These are phyloP conservation scores for Nidularia sp. DNA, from an alignment of 768 basidiomycete species.

Conservation along the genomic window DNA sequence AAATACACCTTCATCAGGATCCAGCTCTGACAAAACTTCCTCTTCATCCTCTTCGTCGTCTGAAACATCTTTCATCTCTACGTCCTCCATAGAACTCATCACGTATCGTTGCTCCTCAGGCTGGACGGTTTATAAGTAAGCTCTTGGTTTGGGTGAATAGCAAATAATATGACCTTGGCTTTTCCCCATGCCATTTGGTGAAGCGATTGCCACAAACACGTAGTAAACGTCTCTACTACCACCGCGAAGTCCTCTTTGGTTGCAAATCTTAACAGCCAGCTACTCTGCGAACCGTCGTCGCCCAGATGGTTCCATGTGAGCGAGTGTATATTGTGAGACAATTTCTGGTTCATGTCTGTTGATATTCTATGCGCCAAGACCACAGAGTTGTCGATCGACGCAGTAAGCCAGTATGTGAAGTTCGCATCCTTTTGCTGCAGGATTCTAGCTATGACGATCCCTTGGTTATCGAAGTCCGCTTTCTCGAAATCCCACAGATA, in stretches of 20 bases:
- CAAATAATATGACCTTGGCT: conserved; percentile 53
- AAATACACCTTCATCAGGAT: conserved; percentile 53
- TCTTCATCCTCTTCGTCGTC: conserved; percentile 80
- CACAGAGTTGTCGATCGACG: conserved; percentile 44
- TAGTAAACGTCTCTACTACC: conserved; percentile 63
- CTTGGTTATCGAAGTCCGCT: conserved; percentile 49
- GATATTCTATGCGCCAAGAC: conserved; percentile 60
- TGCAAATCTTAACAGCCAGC: conserved; percentile 81
- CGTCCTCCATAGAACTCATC: conserved; percentile 74
- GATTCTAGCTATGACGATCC: conserved; percentile 51
- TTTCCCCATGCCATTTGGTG: conserved; percentile 76
- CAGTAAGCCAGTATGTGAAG: conserved; percentile 59
- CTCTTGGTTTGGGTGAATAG: conserved; percentile 1
- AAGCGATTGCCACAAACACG: conserved; percentile 75
- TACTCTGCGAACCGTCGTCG: conserved; percentile 50
- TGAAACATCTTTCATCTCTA: conserved; percentile 80
- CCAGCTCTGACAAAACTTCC: conserved; percentile 66
- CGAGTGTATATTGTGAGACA: conserved; percentile 57
- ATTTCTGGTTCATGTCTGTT: conserved; percentile 69
- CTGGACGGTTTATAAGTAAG: conserved; percentile 25
- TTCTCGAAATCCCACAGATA: conserved; percentile 56
- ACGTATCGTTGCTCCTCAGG: conserved; percentile 87
- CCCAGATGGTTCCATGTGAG: conserved; percentile 86
- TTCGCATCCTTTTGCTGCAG: conserved; percentile 34
- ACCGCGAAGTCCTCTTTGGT: conserved; percentile 48